Conservation (phyloP, 225 moss, liverwort and hornwort genomes). For the Sphagnum contortum region DNA sequence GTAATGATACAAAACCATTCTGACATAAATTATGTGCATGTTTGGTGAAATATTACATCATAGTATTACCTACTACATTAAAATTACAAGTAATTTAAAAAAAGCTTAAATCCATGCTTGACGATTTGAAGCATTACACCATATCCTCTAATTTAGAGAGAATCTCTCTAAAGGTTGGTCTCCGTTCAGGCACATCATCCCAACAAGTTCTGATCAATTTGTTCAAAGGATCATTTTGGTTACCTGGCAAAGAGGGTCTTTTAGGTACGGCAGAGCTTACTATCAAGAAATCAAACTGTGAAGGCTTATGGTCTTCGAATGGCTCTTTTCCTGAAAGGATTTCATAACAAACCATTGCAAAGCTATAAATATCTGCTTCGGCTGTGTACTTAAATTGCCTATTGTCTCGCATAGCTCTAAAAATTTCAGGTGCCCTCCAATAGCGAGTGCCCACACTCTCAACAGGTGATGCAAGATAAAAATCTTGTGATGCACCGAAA, state of each 20-base stretch:
- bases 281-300: neutral
- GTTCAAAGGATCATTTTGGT: neutral
- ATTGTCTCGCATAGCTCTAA: neutral
- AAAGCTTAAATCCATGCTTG: no score
- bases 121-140: no score
- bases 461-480: neutral
- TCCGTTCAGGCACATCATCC: neutral
- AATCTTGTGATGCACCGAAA: neutral
- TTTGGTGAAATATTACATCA: no score
- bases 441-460: neutral
- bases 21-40: no score
- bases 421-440: constrained; percentile 9
- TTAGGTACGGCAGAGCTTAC: neutral
- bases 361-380: constrained; percentile 20
- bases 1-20: no score
- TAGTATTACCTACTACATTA: no score
- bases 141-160: no score
- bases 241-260: constrained; percentile 9
- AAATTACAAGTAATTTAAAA: no score
- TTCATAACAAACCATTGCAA: constrained; percentile 24
- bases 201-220: constrained; percentile 11
- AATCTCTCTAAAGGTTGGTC: constrained; percentile 13
- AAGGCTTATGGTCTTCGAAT: neutral
- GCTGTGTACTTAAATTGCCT: constrained; percentile 2
- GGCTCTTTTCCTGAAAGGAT: constrained; percentile 5